Evolutionary conservation across 768 basidiomycete species (phyloP).

Genomic region (Lepiota venenata): DNA sequence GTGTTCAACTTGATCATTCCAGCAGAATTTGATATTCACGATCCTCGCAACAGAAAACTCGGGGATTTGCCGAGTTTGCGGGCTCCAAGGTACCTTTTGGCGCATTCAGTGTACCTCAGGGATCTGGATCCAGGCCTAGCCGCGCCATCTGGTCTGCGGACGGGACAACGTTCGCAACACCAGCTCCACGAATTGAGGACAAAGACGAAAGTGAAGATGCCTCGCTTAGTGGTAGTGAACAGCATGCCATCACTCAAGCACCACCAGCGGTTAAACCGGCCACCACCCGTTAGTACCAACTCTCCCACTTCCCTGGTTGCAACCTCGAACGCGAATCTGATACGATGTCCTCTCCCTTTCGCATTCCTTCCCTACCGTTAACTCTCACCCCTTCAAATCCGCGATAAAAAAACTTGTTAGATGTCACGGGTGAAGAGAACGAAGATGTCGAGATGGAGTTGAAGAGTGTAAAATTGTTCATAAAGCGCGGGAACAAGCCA

Average conservation of each 20-base stretch:
- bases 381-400: background rate
- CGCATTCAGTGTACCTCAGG: background rate
- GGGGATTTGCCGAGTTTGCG: slow-evolving; percentile 10
- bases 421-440: slow-evolving; percentile 62
- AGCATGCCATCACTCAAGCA: slow-evolving; percentile 21
- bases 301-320: slow-evolving; percentile 11
- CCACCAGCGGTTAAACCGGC: slow-evolving; percentile 19
- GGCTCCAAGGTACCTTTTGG: slow-evolving; percentile 5
- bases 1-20: no score
- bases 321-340: slow-evolving; percentile 8
- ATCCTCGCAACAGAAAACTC: background rate
- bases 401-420: slow-evolving; percentile 21
- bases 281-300: slow-evolving; percentile 27
- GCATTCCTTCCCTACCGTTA: background rate
- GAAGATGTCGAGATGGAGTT: slow-evolving; percentile 55
- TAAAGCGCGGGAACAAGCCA: slow-evolving; percentile 51
- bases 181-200: background rate
- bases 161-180: background rate
- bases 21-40: background rate
- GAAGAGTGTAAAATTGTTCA: slow-evolving; percentile 57
- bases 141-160: background rate
- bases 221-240: slow-evolving; percentile 11
- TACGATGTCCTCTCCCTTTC: slow-evolving; percentile 10
- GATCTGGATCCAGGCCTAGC: background rate
- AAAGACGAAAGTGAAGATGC: slow-evolving; percentile 10